Conservation (phyloP, 371 early-diverging fungal genomes). For the Vairimorpha necatrix region DNA sequence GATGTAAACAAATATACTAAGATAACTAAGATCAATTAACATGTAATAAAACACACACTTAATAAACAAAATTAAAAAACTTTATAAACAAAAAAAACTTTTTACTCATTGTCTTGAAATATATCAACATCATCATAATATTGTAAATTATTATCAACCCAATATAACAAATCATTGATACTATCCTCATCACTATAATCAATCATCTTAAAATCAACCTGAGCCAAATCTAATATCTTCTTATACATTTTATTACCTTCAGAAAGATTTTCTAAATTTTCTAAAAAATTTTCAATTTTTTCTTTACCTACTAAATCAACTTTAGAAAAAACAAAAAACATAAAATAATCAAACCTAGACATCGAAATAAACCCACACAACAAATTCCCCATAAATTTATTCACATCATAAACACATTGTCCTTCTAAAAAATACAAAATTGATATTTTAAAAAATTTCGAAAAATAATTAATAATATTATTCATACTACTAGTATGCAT, state of each 20-base stretch:
- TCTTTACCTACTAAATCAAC: conserved; percentile 72
- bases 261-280: conserved; percentile 65
- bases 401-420: conserved; percentile 81
- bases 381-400: conserved; percentile 86
- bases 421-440: conserved; percentile 85
- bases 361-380: conserved; percentile 74
- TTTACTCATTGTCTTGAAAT: background rate
- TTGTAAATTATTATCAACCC: conserved; percentile 85
- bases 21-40: no score
- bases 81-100: background rate
- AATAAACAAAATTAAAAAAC: background rate
- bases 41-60: no score
- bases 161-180: conserved; percentile 73
- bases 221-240: background rate
- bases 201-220: conserved; percentile 81
- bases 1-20: no score
- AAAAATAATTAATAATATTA: conserved; percentile 70
- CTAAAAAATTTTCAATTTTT: background rate
- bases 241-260: conserved; percentile 46
- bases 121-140: conserved; percentile 84
- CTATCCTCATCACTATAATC: conserved; percentile 87
- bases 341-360: conserved; percentile 85
- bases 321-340: conserved; percentile 90
- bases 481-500: conserved; percentile 90
- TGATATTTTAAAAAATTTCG: conserved; percentile 67